Evolutionary conservation across 2,329 filamentous ascomycete species (phyloP), one percentile per base, ranked within the genome.

Genomic region (Aspergillus sp.): DNA sequence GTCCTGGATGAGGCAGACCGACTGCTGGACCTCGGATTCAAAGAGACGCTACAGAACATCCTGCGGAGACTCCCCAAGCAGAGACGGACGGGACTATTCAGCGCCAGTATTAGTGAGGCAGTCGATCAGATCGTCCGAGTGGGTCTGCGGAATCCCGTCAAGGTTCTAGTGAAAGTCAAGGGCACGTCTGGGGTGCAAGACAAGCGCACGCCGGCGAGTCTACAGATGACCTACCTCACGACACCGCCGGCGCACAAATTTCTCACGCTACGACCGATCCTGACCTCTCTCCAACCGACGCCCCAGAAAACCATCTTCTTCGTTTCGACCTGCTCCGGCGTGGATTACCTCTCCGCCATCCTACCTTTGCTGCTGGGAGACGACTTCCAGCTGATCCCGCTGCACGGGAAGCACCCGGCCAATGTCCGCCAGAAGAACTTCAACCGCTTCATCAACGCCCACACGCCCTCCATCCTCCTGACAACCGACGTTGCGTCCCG

Each of bases 1-100:
- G 89, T 99, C 3, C 81, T 99, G 32, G 94, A 99, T 67, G 94
- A 99, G 75, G 94, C 93, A 46, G 94, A 99, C 71, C 83, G 94
- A 54, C 77, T 99, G 21, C 79, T 99, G 10, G 94, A 99, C 72
- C 81, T 97, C 19, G 94, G 95, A 5, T 97, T 99, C 74, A 94
- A 95, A 70, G 87, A 89, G 51, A 91, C 96, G 61, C 74, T 99
- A 23, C 90, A 94, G 61, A 89, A 85, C 50, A 96, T 97, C 38
- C 76, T 99, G 19, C 84, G 85, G 0, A 83, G 88, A 14, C 76
- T 99, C 5, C 94, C 94, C 0, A 99, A 99, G 68, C 94, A 99
- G 70, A 81, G 94, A 47, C 83, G 94, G 45, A 99, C 94, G 0
- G 94, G 94, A 0, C 77, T 99, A 0, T 99, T 97, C 74, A 96